Percentiles rank a stretch among this genome's conserved stretches.
Evolutionary conservation across 2,329 filamentous ascomycete genomes (phyloP).

Genomic region (Aspergillus sojae): DNA sequence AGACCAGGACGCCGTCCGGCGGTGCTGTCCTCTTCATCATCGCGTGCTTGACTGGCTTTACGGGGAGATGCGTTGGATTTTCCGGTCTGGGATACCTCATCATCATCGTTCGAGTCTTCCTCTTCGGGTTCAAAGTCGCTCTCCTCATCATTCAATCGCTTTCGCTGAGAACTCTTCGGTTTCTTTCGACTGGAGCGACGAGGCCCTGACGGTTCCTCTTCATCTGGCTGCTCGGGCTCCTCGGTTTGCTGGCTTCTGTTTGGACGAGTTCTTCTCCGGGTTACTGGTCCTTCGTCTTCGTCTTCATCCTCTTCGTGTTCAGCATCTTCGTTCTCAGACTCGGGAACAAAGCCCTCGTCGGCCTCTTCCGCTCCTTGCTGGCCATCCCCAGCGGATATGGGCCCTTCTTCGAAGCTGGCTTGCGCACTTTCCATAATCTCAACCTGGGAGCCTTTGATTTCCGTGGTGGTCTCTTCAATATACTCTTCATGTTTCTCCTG

Average conservation of each 20-base stretch:
- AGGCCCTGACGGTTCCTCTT: slow-evolving; percentile 33
- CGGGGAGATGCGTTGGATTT: slow-evolving; percentile 47
- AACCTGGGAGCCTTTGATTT: slow-evolving; percentile 43
- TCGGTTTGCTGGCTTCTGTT: slow-evolving; percentile 30
- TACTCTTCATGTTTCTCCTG: slow-evolving; percentile 39
- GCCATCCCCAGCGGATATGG: slow-evolving; percentile 25
- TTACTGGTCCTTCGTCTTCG: slow-evolving; percentile 58
- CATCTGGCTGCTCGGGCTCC: slow-evolving; percentile 30
- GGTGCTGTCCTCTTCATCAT: slow-evolving; percentile 51
- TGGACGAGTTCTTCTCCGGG: slow-evolving; percentile 45
- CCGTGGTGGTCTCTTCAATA: slow-evolving; percentile 48
- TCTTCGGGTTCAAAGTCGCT: slow-evolving; percentile 66
- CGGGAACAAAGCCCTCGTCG: slow-evolving; percentile 41
- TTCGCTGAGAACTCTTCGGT: slow-evolving; percentile 47
- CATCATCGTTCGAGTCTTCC: slow-evolving; percentile 52
- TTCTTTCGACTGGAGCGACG: slow-evolving; percentile 46
- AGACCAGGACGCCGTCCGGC: slow-evolving; percentile 56
- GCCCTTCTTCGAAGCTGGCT: slow-evolving; percentile 35
- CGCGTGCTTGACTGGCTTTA: slow-evolving; percentile 43
- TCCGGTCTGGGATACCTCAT: slow-evolving; percentile 55
- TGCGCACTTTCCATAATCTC: slow-evolving; percentile 48
- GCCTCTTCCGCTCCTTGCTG: slow-evolving; percentile 31
- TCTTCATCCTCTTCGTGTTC: slow-evolving; percentile 38
- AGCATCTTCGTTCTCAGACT: slow-evolving; percentile 43
- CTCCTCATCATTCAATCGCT: slow-evolving; percentile 54